These are phyloP conservation scores for Leptographium radiaticola DNA, from an alignment of 2,329 filamentous ascomycete genomes.

Conservation along the genomic window DNA sequence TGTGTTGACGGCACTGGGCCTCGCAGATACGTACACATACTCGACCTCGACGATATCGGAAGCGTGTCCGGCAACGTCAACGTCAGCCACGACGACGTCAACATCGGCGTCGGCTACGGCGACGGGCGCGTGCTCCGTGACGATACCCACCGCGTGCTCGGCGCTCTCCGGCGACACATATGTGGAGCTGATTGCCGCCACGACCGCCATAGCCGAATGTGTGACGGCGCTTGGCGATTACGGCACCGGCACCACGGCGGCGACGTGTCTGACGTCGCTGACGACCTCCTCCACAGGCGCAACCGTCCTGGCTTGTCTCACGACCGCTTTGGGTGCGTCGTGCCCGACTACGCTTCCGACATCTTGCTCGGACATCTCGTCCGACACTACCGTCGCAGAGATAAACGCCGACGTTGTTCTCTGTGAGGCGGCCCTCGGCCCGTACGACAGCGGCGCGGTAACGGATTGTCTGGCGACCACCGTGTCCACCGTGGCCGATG, in stretches of 20 bases:
- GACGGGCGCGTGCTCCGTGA: not conserved
- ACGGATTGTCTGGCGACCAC: slow-evolving; percentile 5
- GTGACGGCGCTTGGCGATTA: slow-evolving; percentile 16
- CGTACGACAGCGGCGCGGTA: slow-evolving; percentile 4
- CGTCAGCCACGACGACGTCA: not conserved
- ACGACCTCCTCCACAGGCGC: not conserved
- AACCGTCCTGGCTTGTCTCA: slow-evolving; percentile 5
- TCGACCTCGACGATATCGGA: not conserved
- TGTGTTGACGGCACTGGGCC: not conserved
- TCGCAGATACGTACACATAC: not conserved
- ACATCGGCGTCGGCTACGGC: not conserved
- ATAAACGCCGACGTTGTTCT: slow-evolving; percentile 2
- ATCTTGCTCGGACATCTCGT: slow-evolving; percentile 3
- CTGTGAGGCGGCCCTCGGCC: slow-evolving; percentile 7
- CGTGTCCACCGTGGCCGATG: slow-evolving; percentile 1
- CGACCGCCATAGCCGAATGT: slow-evolving; percentile 13
- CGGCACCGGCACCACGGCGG: slow-evolving; percentile 9
- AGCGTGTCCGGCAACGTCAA: slow-evolving; percentile 1
- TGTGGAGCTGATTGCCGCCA: not conserved
- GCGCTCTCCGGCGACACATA: too few species aligned
- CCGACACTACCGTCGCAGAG: not conserved
- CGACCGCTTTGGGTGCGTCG: slow-evolving; percentile 1
- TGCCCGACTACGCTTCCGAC: slow-evolving; percentile 9
- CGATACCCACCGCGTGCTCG: slow-evolving; percentile 4
- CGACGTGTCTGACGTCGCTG: slow-evolving; percentile 2